These are phyloP conservation scores for Fusarium lateritium DNA, from an alignment of 2,329 filamentous ascomycete genomes.

Conservation along the genomic window DNA sequence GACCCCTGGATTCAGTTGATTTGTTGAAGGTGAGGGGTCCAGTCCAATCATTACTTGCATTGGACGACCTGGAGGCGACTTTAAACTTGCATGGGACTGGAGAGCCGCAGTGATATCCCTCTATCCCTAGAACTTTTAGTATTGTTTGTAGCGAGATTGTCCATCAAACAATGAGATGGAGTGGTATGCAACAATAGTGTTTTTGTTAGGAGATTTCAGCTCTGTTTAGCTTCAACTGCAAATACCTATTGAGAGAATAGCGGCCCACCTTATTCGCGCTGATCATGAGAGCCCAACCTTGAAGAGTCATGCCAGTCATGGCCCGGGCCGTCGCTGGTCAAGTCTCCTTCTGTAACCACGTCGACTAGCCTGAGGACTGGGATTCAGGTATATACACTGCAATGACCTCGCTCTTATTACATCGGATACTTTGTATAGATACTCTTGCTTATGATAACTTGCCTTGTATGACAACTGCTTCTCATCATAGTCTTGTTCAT, in stretches of 20 bases:
- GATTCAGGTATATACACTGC: background rate
- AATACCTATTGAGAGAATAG: conserved; percentile 1
- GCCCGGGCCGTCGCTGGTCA: conserved; percentile 30
- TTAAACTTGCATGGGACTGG: conserved; percentile 22
- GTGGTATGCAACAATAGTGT: background rate
- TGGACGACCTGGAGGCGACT: background rate
- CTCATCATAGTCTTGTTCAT: background rate
- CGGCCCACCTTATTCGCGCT: conserved; percentile 20
- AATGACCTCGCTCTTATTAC: background rate
- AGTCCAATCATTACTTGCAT: conserved; percentile 36
- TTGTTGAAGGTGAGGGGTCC: conserved; percentile 3
- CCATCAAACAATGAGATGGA: background rate
- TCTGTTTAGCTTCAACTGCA: conserved; percentile 24
- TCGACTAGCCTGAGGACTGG: background rate
- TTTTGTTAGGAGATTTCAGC: conserved; percentile 4
- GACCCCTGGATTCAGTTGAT: conserved; percentile 27
- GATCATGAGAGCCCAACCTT: conserved; percentile 23
- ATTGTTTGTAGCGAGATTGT: background rate
- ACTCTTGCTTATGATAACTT: background rate
- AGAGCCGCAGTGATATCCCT: conserved; percentile 5
- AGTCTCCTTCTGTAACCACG: conserved; percentile 1
- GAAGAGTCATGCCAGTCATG: conserved; percentile 21
- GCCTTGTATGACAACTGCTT: background rate
- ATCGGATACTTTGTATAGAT: too few species aligned
- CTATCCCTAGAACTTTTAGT: background rate